Conservation (phyloP, 495 filamentous ascomycete species). For the Xylaria telfairii region DNA sequence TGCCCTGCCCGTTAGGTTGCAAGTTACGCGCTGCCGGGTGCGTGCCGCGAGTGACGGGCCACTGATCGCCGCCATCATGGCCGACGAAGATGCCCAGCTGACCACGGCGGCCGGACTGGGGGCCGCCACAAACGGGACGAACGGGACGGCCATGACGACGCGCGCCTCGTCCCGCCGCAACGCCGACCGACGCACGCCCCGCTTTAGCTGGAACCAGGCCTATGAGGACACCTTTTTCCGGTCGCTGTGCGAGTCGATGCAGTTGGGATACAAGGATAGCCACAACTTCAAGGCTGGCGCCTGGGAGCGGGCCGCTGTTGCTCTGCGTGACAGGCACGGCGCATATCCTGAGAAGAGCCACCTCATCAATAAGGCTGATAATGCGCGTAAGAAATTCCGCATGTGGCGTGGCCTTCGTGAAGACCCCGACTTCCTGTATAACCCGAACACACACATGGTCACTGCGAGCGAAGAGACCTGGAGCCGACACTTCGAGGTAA, state of each 20-base stretch:
- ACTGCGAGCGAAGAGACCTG: slow-evolving; percentile 56
- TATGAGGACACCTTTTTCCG: slow-evolving; percentile 59
- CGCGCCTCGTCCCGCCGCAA: slow-evolving; percentile 38
- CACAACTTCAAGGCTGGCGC: slow-evolving; percentile 60
- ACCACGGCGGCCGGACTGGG: too few relatives aligned
- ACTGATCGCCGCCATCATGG: slow-evolving; percentile 8
- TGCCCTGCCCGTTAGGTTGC: not conserved
- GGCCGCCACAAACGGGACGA: too few relatives aligned
- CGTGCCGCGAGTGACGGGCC: not conserved
- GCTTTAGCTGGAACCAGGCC: slow-evolving; percentile 57
- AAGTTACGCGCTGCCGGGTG: not conserved
- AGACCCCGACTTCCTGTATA: slow-evolving; percentile 56
- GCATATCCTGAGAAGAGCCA: slow-evolving; percentile 57
- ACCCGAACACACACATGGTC: slow-evolving; percentile 49
- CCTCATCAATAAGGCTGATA: slow-evolving; percentile 61
- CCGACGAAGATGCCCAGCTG: slow-evolving; percentile 27
- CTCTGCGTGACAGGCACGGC: slow-evolving; percentile 52
- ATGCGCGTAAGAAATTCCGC: slow-evolving; percentile 60
- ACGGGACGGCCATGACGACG: slow-evolving; percentile 16
- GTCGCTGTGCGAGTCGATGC: slow-evolving; percentile 57
- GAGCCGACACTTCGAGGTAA: slow-evolving; percentile 54
- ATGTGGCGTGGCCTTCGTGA: slow-evolving; percentile 58
- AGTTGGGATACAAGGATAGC: slow-evolving; percentile 53
- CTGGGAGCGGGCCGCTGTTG: slow-evolving; percentile 56
- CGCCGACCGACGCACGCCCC: slow-evolving; percentile 52